Evolutionary conservation across 1,139 yeast species (phyloP).

Genomic region (Sporopachydermia cereana): DNA sequence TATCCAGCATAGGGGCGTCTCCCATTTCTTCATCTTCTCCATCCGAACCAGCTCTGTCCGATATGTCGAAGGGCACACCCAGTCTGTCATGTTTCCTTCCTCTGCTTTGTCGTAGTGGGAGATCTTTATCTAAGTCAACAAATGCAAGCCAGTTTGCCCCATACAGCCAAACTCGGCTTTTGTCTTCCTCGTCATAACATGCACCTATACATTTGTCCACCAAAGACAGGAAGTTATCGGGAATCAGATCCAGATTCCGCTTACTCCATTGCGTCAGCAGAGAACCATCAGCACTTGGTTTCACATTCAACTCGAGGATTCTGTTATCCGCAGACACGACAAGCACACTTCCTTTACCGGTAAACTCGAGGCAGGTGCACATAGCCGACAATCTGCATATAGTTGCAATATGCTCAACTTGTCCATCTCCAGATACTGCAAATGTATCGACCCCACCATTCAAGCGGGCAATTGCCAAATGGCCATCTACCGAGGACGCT

Average conservation of each 20-base stretch:
- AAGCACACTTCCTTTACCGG: conserved; percentile 40
- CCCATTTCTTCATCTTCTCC: conserved; percentile 22
- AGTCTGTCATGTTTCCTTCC: conserved; percentile 48
- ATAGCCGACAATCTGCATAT: conserved; percentile 41
- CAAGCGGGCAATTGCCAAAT: conserved; percentile 45
- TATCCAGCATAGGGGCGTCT: conserved; percentile 16
- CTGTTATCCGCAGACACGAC: conserved; percentile 67
- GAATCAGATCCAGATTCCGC: conserved; percentile 62
- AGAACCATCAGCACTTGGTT: conserved; percentile 10
- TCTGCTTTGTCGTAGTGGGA: conserved; percentile 32
- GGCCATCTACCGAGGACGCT: conserved; percentile 35
- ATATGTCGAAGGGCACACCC: conserved; percentile 32
- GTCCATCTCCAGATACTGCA: conserved; percentile 20
- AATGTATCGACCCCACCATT: conserved; percentile 57
- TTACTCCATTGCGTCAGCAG: conserved; percentile 72
- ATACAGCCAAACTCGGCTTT: conserved; percentile 63
- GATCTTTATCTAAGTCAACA: conserved; percentile 53
- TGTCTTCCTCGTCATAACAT: conserved; percentile 30
- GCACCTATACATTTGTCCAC: conserved; percentile 70
- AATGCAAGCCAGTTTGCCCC: conserved; percentile 79
- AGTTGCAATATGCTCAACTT: conserved; percentile 15
- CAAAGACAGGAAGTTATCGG: conserved; percentile 45
- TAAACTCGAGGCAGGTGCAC: conserved; percentile 54
- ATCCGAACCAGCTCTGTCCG: conserved; percentile 14
- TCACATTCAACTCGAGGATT: conserved; percentile 52